phyloP scores from a whole-genome alignment of 257 asterid species.

The Capsicum pubescens region DNA sequence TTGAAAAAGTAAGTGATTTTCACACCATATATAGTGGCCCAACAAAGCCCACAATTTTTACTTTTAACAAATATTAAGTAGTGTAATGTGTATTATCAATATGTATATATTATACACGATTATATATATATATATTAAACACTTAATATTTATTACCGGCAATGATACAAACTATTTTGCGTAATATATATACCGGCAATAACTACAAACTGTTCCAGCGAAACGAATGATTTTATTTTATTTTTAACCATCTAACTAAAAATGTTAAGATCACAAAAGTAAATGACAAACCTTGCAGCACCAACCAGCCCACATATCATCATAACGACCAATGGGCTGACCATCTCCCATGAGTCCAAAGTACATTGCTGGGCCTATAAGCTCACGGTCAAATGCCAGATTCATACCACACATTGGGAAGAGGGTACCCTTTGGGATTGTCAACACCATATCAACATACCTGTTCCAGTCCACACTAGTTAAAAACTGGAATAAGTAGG shows the following conservation, averaged over 20 bases:
- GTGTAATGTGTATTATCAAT: neutral
- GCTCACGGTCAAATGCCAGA: constrained; percentile 81
- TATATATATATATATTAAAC: too few species aligned
- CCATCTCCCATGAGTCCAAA: constrained; percentile 98
- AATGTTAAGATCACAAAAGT: neutral
- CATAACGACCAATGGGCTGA: constrained; percentile 94
- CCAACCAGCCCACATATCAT: constrained; percentile 99
- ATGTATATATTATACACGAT: neutral
- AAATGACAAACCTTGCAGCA: constrained; percentile 58
- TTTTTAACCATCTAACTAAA: neutral
- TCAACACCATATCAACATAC: constrained; percentile 86
- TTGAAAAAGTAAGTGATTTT: neutral
- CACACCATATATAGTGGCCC: neutral
- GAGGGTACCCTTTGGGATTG: constrained; percentile 88
- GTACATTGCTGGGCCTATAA: constrained; percentile 93
- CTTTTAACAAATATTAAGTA: neutral
- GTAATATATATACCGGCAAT: too few species aligned
- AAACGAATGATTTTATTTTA: too few species aligned
- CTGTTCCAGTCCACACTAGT: constrained; percentile 33
- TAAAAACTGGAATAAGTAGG: too few species aligned
- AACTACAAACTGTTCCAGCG: too few species aligned
- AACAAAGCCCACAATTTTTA: neutral
- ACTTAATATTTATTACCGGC: too few species aligned
- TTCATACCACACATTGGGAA: constrained; percentile 99
- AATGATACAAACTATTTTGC: too few species aligned